phyloP scores from a whole-genome alignment of 164 flowering plant genomes.

The Aristolochia contorta region DNA sequence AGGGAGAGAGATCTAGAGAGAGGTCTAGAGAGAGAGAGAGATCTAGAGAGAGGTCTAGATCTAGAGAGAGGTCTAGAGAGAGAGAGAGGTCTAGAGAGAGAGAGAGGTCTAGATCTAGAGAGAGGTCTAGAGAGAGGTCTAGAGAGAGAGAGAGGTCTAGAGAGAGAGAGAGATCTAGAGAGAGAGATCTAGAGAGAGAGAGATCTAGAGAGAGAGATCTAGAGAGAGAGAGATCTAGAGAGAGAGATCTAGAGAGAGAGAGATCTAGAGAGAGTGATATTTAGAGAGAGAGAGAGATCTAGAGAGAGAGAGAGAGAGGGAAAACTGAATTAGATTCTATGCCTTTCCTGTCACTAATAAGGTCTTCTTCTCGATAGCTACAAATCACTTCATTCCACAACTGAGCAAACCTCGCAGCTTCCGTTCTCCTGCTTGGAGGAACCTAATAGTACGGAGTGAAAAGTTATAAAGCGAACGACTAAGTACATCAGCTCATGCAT shows the following conservation, averaged over 20 bases:
- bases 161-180: too few species aligned
- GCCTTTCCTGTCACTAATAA: conserved; percentile 86
- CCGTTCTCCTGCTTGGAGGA: conserved; percentile 73
- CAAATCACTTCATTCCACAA: conserved; percentile 93
- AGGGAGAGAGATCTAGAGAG: not conserved
- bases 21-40: too few species aligned
- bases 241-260: not conserved
- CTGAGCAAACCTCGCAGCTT: conserved; percentile 97
- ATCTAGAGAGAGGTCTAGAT: too few species aligned
- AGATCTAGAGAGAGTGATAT: too few species aligned
- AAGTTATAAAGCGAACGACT: not conserved
- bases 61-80: not conserved
- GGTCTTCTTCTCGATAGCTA: conserved; percentile 93
- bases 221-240: too few species aligned
- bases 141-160: not conserved
- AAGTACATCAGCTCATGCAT: too few species aligned
- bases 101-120: not conserved
- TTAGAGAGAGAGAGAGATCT: not conserved
- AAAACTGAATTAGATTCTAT: conserved; percentile 7
- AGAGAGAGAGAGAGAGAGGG: too few species aligned
- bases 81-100: too few species aligned
- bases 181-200: not conserved
- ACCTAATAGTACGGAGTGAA: conserved; percentile 30
- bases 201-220: too few species aligned
- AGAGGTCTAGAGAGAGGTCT: too few species aligned